Evolutionary conservation across 1,139 yeast genomes (phyloP).

Genomic region (Hyphopichia buzzinii): DNA sequence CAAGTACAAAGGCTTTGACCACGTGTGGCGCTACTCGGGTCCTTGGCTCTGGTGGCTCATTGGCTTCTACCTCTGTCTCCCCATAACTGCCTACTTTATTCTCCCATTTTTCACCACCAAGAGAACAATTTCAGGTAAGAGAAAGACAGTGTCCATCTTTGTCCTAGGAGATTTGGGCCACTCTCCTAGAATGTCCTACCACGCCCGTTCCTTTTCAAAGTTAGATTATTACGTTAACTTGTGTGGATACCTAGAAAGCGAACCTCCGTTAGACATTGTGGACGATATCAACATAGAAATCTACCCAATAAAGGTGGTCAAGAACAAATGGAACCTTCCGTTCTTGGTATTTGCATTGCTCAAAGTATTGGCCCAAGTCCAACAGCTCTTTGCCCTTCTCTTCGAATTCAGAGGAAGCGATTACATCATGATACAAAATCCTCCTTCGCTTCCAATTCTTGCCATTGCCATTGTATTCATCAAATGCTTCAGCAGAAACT

Average conservation of each 20-base stretch:
- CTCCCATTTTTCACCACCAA: constrained; percentile 28
- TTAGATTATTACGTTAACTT: constrained; percentile 73
- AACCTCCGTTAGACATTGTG: constrained; percentile 48
- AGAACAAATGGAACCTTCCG: constrained; percentile 45
- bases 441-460: constrained; percentile 87
- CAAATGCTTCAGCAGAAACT: constrained; percentile 52
- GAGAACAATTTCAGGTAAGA: constrained; percentile 18
- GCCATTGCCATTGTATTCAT: constrained; percentile 59
- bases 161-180: constrained; percentile 95
- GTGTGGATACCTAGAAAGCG: constrained; percentile 77
- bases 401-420: constrained; percentile 60
- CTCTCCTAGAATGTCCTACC: constrained; percentile 94
- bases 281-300: constrained; percentile 55
- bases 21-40: constrained; percentile 27
- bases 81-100: constrained; percentile 34
- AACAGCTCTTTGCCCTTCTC: constrained; percentile 44
- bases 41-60: constrained; percentile 41
- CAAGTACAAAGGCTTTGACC: constrained; percentile 28
- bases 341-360: constrained; percentile 56
- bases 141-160: constrained; percentile 63
- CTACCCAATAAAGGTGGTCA: constrained; percentile 46
- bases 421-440: constrained; percentile 82
- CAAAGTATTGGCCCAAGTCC: constrained; percentile 61
- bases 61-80: constrained; percentile 34
- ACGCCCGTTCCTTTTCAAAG: constrained; percentile 74